Evolutionary conservation across 2,329 filamentous ascomycete genomes (phyloP).

Genomic region (Pseudopyrenochaeta lycopersici): DNA sequence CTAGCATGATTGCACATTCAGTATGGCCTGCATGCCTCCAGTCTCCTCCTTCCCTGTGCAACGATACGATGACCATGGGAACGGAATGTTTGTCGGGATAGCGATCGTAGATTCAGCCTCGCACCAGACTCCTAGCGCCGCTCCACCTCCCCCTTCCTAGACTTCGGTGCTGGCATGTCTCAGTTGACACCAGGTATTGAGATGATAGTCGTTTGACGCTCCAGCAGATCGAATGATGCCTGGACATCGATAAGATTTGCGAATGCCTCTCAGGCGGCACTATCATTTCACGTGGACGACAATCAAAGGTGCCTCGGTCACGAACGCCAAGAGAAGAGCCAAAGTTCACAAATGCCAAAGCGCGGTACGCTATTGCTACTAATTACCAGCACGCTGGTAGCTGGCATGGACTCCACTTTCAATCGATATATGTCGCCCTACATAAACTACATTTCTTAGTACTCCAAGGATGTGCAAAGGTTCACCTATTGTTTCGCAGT

Average conservation of each 20-base stretch:
- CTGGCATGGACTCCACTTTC: neutral
- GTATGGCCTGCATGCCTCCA: neutral
- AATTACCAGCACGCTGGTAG: neutral
- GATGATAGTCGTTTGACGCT: neutral
- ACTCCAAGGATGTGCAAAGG: too few relatives aligned
- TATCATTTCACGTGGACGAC: neutral
- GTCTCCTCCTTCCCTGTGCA: neutral
- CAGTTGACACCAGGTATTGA: constrained; percentile 10
- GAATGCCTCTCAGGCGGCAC: neutral
- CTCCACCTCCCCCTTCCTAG: constrained; percentile 7
- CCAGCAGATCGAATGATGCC: neutral
- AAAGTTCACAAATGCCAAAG: neutral
- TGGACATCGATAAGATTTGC: neutral
- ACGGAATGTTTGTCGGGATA: constrained; percentile 13
- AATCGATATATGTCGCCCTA: neutral
- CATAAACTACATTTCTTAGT: neutral
- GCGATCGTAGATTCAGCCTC: neutral
- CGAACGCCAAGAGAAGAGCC: neutral
- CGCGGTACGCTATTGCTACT: neutral
- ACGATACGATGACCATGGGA: neutral
- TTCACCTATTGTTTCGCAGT: neutral
- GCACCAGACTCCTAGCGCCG: constrained; percentile 1
- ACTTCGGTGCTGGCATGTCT: constrained; percentile 22
- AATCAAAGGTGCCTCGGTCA: neutral
- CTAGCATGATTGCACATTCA: neutral